These are phyloP conservation scores for Colletotrichum camelliae DNA, from an alignment of 2,329 filamentous ascomycete species.

Conservation along the genomic window DNA sequence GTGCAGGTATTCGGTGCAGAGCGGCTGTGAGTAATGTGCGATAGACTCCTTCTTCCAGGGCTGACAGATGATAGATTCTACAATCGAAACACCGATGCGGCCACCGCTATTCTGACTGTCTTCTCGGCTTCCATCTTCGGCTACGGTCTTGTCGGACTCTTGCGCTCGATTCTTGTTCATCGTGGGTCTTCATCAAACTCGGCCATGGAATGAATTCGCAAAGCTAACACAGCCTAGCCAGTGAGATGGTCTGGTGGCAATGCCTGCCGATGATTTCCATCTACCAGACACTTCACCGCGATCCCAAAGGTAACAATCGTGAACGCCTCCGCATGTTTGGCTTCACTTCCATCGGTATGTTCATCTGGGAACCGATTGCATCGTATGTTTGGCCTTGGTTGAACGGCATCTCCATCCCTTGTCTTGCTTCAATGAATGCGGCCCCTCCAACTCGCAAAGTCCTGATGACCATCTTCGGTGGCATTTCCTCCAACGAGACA, in stretches of 20 bases:
- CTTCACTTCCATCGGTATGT: constrained; percentile 19
- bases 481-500: constrained; percentile 43
- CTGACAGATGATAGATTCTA: constrained; percentile 6
- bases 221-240: background rate
- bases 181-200: background rate
- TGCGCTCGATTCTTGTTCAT: constrained; percentile 13
- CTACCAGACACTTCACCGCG: constrained; percentile 18
- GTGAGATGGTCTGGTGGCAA: constrained; percentile 22
- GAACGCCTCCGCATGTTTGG: constrained; percentile 10
- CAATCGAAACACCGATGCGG: constrained; percentile 10
- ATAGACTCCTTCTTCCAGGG: background rate
- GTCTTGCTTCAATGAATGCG: constrained; percentile 37
- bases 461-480: constrained; percentile 56
- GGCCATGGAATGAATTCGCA: fast-evolving
- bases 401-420: constrained; percentile 39
- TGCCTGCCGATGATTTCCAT: constrained; percentile 20
- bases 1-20: constrained; percentile 18
- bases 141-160: constrained; percentile 9
- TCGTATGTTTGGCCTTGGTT: constrained; percentile 20
- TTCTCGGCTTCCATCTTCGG: constrained; percentile 16
- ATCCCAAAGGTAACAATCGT: constrained; percentile 5
- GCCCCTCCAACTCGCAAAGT: constrained; percentile 30
- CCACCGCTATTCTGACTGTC: constrained; percentile 14
- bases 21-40: background rate
- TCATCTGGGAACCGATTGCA: constrained; percentile 18